A percentile compares a stretch with the other conserved stretches of the same genome.
Conservation (phyloP, 2,329 filamentous ascomycete species). For the Alternaria hordeiaustralica region DNA sequence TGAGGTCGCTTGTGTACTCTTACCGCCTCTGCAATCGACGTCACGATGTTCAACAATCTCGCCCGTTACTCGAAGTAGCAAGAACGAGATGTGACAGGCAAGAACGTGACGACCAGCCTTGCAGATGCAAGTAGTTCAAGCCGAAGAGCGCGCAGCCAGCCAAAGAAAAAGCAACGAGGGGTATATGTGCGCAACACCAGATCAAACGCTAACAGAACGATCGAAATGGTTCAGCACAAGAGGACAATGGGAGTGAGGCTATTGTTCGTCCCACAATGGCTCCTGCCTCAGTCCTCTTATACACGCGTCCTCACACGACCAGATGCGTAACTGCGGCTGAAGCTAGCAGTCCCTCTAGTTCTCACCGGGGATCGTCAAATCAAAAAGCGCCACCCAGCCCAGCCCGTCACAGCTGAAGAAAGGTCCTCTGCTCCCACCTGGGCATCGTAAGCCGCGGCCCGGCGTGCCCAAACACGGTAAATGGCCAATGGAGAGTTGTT, state of each 20-base stretch:
- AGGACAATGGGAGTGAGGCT: neutral
- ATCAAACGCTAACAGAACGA: neutral
- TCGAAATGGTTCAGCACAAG: neutral
- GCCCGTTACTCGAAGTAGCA: neutral
- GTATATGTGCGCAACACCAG: neutral
- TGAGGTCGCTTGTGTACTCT: neutral
- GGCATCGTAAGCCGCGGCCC: neutral
- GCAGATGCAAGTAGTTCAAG: neutral
- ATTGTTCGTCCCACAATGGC: neutral
- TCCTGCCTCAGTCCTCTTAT: neutral
- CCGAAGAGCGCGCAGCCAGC: neutral
- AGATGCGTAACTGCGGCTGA: neutral
- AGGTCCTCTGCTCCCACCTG: neutral
- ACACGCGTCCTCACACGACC: neutral
- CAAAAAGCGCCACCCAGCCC: neutral
- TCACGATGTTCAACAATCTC: neutral
- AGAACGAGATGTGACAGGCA: neutral
- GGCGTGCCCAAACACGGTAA: neutral
- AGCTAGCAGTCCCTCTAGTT: neutral
- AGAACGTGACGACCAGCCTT: neutral
- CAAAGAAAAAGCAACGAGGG: slow-evolving; percentile 6
- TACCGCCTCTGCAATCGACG: neutral
- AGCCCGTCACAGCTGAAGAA: neutral
- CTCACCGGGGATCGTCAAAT: neutral
- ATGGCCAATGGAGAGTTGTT: neutral